These are phyloP conservation scores for Rubus parviflorus DNA, from an alignment of 306 rosid genomes.

Conservation along the genomic window DNA sequence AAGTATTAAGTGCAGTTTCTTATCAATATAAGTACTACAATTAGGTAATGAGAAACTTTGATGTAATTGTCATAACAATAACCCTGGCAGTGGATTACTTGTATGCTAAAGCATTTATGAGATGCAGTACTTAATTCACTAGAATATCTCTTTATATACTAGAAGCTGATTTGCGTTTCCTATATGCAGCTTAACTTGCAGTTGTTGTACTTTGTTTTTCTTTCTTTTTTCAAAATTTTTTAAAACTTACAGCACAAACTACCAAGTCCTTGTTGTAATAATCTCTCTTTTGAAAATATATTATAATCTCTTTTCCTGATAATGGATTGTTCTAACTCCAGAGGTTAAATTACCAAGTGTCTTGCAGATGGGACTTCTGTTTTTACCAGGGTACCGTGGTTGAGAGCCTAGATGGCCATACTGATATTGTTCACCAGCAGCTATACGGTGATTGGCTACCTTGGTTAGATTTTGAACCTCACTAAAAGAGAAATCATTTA, in stretches of 20 bases:
- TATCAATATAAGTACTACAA: background rate
- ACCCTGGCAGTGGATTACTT: background rate
- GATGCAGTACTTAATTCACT: background rate
- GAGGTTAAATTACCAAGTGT: slow-evolving; percentile 37
- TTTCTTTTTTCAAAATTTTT: background rate
- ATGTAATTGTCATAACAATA: background rate
- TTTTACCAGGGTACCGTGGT: slow-evolving; percentile 60
- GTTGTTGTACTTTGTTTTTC: background rate
- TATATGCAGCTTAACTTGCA: background rate
- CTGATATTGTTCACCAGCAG: slow-evolving; percentile 71
- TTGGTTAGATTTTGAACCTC: slow-evolving; percentile 51
- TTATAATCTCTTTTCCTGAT: background rate
- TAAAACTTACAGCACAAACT: background rate
- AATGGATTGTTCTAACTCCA: slow-evolving; percentile 25
- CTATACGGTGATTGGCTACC: slow-evolving; percentile 82
- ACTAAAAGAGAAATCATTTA: background rate
- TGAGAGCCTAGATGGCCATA: slow-evolving; percentile 89
- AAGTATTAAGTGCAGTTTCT: background rate
- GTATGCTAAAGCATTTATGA: background rate
- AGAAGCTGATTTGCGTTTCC: background rate
- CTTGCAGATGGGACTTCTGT: slow-evolving; percentile 94
- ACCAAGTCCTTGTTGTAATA: background rate
- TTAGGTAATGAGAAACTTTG: background rate
- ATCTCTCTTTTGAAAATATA: background rate
- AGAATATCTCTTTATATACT: background rate